Base-by-base conservation (phyloP, 2,329 filamentous ascomycete genomes). In the Exophiala mesophila region DNA sequence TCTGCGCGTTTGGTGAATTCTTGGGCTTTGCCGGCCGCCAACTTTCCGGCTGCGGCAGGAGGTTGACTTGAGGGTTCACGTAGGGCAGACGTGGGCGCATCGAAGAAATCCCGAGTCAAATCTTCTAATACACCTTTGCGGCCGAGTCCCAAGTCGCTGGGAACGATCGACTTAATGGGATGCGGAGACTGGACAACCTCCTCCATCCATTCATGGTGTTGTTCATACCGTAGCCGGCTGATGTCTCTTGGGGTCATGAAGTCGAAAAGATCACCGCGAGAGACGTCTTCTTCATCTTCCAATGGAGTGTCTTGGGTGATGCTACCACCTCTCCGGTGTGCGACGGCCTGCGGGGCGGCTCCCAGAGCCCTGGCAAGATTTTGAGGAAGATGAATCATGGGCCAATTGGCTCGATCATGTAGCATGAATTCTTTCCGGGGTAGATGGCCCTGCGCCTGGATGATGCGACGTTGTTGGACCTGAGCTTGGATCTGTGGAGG, bases 181-280 rank as follows among this genome's bases (percentile, higher is more conserved):
- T 95, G 96, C 0, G 89, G 88, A 1, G 90, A 97, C 1, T 85
- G 87, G 40, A 97, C 77, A 19, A 98, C 82, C 65, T 98, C 90
- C 59, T 97, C 92, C 87, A 98, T 95, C 92, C 90, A 97, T 63
- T 95, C 88, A 58, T 98, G 90, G 57, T 98, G 94, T 60, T 96
- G 88, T 61, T 83, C 83, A 63, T 96, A 98, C 41, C 92, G 79
- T 51, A 81, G 79, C 47, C 87, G 72, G 55, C 88, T 94, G 48
- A 98, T 84, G 51, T 98, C 92, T 31, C 89, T 78, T 3, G 89
- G 89, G 0, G 88, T 90, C 49, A 96, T 71, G 50, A 88, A 79
- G 60, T 98, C 92, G 57, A 98, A 87, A 61, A 89, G 76, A 62
- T 98, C 92, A 19, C 88, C 88, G 15, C 85, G 76, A 5, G 83